These are phyloP conservation scores for Chiua virens DNA, from an alignment of 768 basidiomycete species.

Conservation along the genomic window DNA sequence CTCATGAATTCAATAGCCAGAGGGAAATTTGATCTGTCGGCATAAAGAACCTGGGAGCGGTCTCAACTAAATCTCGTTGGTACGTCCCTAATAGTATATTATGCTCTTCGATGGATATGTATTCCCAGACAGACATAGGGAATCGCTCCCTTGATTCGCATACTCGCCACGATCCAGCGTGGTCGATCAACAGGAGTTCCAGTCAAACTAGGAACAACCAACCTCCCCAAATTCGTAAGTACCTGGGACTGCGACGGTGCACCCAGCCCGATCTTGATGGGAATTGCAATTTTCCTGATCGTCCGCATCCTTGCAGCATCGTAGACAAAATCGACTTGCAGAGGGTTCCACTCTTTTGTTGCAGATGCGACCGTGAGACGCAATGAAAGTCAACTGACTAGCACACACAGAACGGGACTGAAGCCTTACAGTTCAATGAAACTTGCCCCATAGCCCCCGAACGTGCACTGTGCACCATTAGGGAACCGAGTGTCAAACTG, in stretches of 20 bases:
- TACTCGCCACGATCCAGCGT: constrained; percentile 16
- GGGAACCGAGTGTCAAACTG: constrained; percentile 52
- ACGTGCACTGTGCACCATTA: constrained; percentile 51
- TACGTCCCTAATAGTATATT: no score
- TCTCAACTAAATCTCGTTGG: no score
- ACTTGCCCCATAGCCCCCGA: constrained; percentile 50
- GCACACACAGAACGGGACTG: background rate
- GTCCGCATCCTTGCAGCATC: constrained; percentile 41
- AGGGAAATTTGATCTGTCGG: no score
- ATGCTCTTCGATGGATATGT: no score
- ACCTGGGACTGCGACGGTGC: constrained; percentile 44
- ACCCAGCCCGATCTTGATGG: constrained; percentile 46
- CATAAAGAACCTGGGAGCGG: no score
- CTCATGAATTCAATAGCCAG: no score
- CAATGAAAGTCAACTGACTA: background rate
- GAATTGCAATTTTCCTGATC: constrained; percentile 54
- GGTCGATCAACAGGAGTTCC: constrained; percentile 1
- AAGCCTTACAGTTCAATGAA: constrained; percentile 48
- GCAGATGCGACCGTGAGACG: background rate
- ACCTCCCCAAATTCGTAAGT: constrained; percentile 44
- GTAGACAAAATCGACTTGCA: constrained; percentile 46
- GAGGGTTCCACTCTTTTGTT: constrained; percentile 45
- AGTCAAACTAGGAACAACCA: constrained; percentile 32
- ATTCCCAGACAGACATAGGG: no score
- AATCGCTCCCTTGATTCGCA: no score